phyloP scores from a whole-genome alignment of 1,284 basidiomycete genomes.

The Cystobasidium slooffiae region DNA sequence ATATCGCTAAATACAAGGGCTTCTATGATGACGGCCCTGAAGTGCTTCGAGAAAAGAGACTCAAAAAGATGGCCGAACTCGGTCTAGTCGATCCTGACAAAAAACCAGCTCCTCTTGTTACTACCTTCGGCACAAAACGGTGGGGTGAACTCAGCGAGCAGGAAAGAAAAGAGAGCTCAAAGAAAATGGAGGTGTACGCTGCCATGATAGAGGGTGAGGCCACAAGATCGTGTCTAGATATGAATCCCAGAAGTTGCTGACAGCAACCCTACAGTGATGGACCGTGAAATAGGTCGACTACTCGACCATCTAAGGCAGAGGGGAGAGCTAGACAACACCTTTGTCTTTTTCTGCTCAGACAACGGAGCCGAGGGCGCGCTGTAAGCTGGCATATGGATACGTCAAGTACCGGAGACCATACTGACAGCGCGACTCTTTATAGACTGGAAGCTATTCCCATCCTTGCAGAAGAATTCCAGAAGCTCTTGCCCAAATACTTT shows the following conservation, averaged over 20 bases:
- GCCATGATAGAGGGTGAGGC: conserved; percentile 54
- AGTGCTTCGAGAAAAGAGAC: conserved; percentile 47
- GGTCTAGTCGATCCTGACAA: conserved; percentile 44
- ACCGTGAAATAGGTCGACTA: conserved; percentile 49
- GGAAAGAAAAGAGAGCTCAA: conserved; percentile 49
- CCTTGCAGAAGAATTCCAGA: conserved; percentile 10
- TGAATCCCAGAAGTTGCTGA: background rate
- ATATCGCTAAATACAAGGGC: conserved; percentile 49
- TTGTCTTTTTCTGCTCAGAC: conserved; percentile 55
- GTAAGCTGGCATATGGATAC: conserved; percentile 47
- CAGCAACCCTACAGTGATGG: conserved; percentile 49
- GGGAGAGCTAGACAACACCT: conserved; percentile 55
- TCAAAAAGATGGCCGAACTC: conserved; percentile 48
- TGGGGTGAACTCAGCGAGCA: conserved; percentile 52
- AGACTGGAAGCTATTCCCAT: conserved; percentile 45
- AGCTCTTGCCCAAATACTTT: conserved; percentile 40
- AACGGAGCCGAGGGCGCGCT: conserved; percentile 57
- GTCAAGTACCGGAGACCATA: no score
- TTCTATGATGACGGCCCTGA: conserved; percentile 41
- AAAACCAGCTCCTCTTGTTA: conserved; percentile 20
- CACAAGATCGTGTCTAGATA: background rate
- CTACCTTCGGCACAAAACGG: conserved; percentile 5
- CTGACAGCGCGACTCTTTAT: no score
- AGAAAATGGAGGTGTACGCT: conserved; percentile 56
- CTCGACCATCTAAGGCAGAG: conserved; percentile 4